These are phyloP conservation scores for Monosporascus ibericus DNA, from an alignment of 2,329 filamentous ascomycete species.

Conservation along the genomic window DNA sequence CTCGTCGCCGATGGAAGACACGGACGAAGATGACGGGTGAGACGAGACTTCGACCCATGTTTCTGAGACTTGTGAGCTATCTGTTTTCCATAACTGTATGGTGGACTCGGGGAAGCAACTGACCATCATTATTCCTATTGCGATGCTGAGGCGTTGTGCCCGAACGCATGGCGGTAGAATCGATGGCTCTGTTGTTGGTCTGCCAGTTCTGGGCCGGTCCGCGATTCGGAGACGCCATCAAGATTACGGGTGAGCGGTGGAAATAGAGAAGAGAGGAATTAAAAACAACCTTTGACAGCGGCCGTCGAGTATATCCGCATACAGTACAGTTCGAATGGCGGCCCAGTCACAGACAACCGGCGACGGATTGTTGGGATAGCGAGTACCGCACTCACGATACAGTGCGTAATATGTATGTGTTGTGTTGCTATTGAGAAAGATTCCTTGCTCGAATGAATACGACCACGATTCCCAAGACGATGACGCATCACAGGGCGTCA, in stretches of 20 bases:
- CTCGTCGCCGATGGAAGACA: constrained; percentile 80
- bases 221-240: constrained; percentile 6
- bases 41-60: constrained; percentile 96
- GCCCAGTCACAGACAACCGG: no score
- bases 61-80: constrained; percentile 49
- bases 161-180: constrained; percentile 12
- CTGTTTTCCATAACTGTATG: constrained; percentile 4
- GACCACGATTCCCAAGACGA: no score
- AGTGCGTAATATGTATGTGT: no score
- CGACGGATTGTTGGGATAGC: no score
- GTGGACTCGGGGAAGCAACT: constrained; percentile 7
- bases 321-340: no score
- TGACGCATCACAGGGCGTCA: no score
- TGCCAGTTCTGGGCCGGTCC: constrained; percentile 18
- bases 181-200: constrained; percentile 13
- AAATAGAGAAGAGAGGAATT: background rate
- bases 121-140: constrained; percentile 21
- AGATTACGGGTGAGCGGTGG: background rate
- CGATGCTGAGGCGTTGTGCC: constrained; percentile 13
- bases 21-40: constrained; percentile 85
- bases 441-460: no score
- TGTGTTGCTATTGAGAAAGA: no score
- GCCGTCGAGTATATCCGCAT: no score
- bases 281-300: no score
- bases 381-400: no score